Base-by-base conservation (phyloP, 352 stramenopile genomes). In the Pythium apleroticum region DNA sequence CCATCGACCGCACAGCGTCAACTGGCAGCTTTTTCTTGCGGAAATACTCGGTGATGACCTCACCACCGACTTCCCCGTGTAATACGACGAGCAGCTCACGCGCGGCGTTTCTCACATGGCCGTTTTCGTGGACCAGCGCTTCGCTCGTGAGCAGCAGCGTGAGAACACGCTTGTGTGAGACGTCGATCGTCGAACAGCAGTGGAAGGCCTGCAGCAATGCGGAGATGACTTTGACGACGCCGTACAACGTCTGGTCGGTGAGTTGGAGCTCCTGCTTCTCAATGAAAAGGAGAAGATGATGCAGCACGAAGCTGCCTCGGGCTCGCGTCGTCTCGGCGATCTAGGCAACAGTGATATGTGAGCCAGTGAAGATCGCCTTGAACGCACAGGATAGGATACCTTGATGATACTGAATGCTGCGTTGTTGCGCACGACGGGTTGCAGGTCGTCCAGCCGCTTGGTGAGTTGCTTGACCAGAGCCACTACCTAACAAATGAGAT, bases 151-250 rank as follows among this genome's bases (percentile, higher is more conserved):
- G n/a, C 14, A 88, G 50, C 8, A 81, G 74, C 17, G 35, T 68
- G n/a, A 85, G 49, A 27, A 88, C 68, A 0, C 75, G 69, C 46
- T 72, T 73, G 14, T 57, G 65, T 2, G 76, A 66, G n/a, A 82
- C 79, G 48, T 84, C 75, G 43, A 84, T 71, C 49, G 43, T 73
- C 56, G 76, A 73, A 35, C 76, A 85, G 59, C 78, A 85, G 46
- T 85, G 78, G 59, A 78, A 80, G 0, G 69, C 73, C 20, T 66
- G 49, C 4, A 85, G 27, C 22, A 85, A 43, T 11, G 72, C 72
- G 17, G 76, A 57, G 12, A 81, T 58, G 14, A 85, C 59, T 55
- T 87, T 85, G 56, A 83, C 58, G 0, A 84, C 15, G 0, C 74
- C 72, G 25, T 80, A 57, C 8, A 87, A 33, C 14, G 69, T 49